These are phyloP conservation scores for Boletus eberwhitei DNA, from an alignment of 768 basidiomycete species.

Conservation along the genomic window DNA sequence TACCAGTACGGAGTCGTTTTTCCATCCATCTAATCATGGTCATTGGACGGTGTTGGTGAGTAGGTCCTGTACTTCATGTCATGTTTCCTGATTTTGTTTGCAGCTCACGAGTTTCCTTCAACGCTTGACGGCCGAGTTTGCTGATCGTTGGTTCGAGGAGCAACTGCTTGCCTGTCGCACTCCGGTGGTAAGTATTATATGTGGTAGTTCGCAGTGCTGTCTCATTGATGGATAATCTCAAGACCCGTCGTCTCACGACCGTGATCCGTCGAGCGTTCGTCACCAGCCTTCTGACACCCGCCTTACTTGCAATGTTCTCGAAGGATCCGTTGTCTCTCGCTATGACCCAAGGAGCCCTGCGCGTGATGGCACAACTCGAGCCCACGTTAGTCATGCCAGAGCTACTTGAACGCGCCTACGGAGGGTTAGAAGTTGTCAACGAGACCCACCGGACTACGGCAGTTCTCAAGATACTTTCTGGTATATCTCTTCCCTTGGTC, in stretches of 20 bases:
- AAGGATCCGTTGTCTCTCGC: conserved; percentile 79
- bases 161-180: conserved; percentile 74
- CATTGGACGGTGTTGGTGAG: conserved; percentile 57
- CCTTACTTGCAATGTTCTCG: conserved; percentile 87
- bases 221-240: not conserved
- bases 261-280: conserved; percentile 83
- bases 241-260: conserved; percentile 77
- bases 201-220: not conserved
- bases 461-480: conserved; percentile 79
- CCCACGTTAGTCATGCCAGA: conserved; percentile 87
- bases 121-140: conserved; percentile 70
- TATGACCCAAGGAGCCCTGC: conserved; percentile 78
- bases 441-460: conserved; percentile 96
- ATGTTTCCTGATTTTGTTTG: conserved; percentile 10
- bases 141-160: conserved; percentile 77
- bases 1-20: conserved; percentile 90
- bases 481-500: conserved; percentile 71
- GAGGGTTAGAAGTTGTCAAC: conserved; percentile 88
- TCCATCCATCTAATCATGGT: conserved; percentile 93
- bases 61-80: not conserved
- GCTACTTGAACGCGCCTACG: conserved; percentile 85
- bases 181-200: conserved; percentile 47
- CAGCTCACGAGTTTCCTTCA: conserved; percentile 83
- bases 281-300: conserved; percentile 75
- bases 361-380: conserved; percentile 74